phyloP scores from a whole-genome alignment of 2,329 filamentous ascomycete species.

The Anthostomella pinea region DNA sequence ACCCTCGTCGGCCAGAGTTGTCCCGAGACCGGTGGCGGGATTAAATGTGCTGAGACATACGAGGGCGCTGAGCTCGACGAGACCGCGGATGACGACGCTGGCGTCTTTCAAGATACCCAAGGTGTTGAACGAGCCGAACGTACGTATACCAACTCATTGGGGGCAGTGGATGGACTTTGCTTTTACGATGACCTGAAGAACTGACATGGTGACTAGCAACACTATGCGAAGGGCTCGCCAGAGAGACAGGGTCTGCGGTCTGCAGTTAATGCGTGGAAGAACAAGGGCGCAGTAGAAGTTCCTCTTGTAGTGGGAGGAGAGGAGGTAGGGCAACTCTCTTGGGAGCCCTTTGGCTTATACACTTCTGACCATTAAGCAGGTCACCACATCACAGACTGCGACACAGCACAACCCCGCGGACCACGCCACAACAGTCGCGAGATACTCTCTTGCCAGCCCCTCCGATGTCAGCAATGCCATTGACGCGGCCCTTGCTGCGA shows the following conservation, averaged over 20 bases:
- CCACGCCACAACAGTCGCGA: slow-evolving; percentile 73
- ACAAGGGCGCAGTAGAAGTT: slow-evolving; percentile 69
- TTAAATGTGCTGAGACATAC: slow-evolving; percentile 2
- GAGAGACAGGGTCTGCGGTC: slow-evolving; percentile 74
- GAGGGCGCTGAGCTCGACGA: slow-evolving; percentile 30
- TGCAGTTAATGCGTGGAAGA: slow-evolving; percentile 68
- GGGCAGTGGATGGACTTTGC: neutral
- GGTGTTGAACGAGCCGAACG: slow-evolving; percentile 93
- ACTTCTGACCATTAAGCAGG: slow-evolving; percentile 39
- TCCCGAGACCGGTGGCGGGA: slow-evolving; percentile 1
- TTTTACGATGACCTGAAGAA: neutral
- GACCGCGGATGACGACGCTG: slow-evolving; percentile 52
- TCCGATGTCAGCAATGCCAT: slow-evolving; percentile 78
- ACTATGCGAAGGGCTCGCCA: slow-evolving; percentile 79
- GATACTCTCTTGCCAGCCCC: slow-evolving; percentile 77
- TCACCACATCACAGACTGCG: slow-evolving; percentile 63
- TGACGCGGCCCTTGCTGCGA: slow-evolving; percentile 79
- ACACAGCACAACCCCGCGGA: slow-evolving; percentile 81
- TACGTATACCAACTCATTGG: slow-evolving; percentile 44
- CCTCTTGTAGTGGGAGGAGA: slow-evolving; percentile 83
- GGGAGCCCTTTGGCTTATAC: neutral
- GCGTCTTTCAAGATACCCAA: slow-evolving; percentile 86
- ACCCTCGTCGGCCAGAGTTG: slow-evolving; percentile 6
- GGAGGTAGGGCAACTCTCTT: slow-evolving; percentile 50
- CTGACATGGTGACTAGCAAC: slow-evolving; percentile 57